These are phyloP conservation scores for Spizellomyces punctatus DNA, from an alignment of 192 early-diverging fungal species.

Conservation along the genomic window DNA sequence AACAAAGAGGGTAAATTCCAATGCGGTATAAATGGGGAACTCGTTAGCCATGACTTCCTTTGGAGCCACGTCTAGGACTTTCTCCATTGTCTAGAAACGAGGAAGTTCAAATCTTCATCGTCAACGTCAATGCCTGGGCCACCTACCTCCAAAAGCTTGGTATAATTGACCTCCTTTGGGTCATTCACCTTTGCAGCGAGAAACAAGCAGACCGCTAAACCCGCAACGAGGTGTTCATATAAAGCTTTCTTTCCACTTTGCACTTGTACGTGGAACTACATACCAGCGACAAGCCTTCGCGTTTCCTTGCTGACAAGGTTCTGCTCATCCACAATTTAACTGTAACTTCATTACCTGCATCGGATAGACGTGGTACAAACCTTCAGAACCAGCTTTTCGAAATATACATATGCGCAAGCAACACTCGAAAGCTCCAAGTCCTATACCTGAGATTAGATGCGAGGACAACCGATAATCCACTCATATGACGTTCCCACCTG, in stretches of 20 bases:
- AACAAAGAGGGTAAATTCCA: slow-evolving; percentile 90
- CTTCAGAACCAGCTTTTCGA: slow-evolving; percentile 92
- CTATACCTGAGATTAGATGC: slow-evolving; percentile 47
- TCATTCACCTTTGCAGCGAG: slow-evolving; percentile 88
- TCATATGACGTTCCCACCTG: slow-evolving; percentile 24
- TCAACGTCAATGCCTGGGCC: neutral
- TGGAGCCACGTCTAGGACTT: slow-evolving; percentile 71
- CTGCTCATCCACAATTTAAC: slow-evolving; percentile 29
- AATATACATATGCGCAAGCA: slow-evolving; percentile 88
- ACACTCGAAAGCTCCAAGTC: slow-evolving; percentile 89
- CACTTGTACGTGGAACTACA: neutral
- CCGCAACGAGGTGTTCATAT: neutral
- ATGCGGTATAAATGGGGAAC: slow-evolving; percentile 85
- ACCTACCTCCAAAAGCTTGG: slow-evolving; percentile 59
- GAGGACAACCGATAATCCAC: neutral
- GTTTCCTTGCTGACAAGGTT: slow-evolving; percentile 72
- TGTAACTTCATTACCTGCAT: neutral
- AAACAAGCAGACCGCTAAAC: slow-evolving; percentile 70
- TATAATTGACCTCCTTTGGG: slow-evolving; percentile 70
- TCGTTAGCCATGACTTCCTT: slow-evolving; percentile 86
- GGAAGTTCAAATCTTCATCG: neutral
- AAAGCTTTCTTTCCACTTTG: neutral
- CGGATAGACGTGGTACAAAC: slow-evolving; percentile 25
- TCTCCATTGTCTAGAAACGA: slow-evolving; percentile 62
- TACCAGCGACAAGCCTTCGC: slow-evolving; percentile 66